Base-by-base conservation (phyloP, 305 asterid species). In the Fraxinus greggii region DNA sequence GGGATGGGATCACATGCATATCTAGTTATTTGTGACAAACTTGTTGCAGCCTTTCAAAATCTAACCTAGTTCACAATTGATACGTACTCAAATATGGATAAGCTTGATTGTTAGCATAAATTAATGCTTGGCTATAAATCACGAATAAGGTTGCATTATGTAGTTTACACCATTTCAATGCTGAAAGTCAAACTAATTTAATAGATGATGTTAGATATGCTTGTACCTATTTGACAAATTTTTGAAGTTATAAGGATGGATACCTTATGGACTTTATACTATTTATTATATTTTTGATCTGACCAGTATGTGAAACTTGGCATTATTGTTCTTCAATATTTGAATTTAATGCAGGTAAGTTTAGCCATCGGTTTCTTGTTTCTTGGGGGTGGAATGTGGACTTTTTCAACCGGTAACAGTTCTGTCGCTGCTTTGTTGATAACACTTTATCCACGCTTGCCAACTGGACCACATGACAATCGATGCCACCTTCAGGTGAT, bases 401-500 rank as follows among this genome's bases (percentile, higher is more conserved):
- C 97, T 13, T 96, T 94, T 85, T 94, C 99, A 26, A 94, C 97
- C 24, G 89, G 98, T 89, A 94, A 93, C 87, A 90, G 94, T 86
- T 90, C 98, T 45, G 83, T 93, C 88, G 97, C 98, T 61, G 94
- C 98, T 86, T 88, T 96, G 89, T 90, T 94, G 84, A 89, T 94
- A 85, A 90, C 98, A 72, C 92, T 96, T 80, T 96, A 92, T 89
- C 98, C 99, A 28, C 97, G 98, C 72, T 88, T 96, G 83, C 99
- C 99, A 59, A 88, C 93, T 84, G 98, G 97, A 80, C 98, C 99
- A 85, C 93, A 94, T 91, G 99, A 96, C 92, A 96, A 96, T 81
- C 89, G 97, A 82, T 96, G 99, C 89, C 98, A 96, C 92, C 97
- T 96, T 81, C 99, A 96, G 98, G 99, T 96, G 89, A 90, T 82